Percentiles rank a stretch among this genome's conserved stretches.
These are phyloP conservation scores for Acanthamoeba rhysodes DNA, from an alignment of 208 protist species.

Conservation along the genomic window DNA sequence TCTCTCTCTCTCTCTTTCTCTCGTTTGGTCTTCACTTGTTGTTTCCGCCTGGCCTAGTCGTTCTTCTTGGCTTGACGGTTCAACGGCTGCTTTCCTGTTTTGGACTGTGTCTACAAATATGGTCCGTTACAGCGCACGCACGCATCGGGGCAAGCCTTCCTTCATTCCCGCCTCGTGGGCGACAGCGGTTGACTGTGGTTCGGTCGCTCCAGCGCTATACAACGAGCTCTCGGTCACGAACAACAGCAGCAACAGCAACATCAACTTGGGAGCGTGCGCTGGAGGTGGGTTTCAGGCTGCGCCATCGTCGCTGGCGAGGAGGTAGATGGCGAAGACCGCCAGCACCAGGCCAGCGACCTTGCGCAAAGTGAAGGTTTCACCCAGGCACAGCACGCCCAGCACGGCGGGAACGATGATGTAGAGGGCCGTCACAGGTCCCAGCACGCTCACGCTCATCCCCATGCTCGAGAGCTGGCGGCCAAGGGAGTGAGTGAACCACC, in stretches of 20 bases:
- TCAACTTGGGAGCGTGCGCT: neutral
- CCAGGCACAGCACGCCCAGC: conserved; percentile 27
- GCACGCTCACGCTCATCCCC: conserved; percentile 68
- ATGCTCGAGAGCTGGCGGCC: neutral
- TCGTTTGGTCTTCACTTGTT: no score
- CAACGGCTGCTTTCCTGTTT: no score
- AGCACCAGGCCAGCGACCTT: neutral
- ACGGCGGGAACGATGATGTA: conserved; percentile 64
- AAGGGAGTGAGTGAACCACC: neutral
- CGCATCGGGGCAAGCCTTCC: no score
- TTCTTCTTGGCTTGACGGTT: no score
- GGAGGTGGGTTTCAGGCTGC: neutral
- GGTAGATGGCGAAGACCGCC: conserved; percentile 1
- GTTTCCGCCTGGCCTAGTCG: no score
- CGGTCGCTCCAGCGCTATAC: neutral
- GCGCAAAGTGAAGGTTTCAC: neutral
- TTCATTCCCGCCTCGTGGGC: no score
- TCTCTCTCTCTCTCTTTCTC: no score
- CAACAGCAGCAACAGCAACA: neutral
- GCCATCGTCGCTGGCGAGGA: conserved; percentile 19
- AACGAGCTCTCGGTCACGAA: neutral
- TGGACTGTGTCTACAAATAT: no score
- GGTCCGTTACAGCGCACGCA: no score
- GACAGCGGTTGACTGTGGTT: no score
- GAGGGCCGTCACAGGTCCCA: conserved; percentile 34